A percentile compares a stretch with the other conserved stretches of the same genome.
Conservation (phyloP, 495 filamentous ascomycete genomes). For the Xylaria bambusicola region DNA sequence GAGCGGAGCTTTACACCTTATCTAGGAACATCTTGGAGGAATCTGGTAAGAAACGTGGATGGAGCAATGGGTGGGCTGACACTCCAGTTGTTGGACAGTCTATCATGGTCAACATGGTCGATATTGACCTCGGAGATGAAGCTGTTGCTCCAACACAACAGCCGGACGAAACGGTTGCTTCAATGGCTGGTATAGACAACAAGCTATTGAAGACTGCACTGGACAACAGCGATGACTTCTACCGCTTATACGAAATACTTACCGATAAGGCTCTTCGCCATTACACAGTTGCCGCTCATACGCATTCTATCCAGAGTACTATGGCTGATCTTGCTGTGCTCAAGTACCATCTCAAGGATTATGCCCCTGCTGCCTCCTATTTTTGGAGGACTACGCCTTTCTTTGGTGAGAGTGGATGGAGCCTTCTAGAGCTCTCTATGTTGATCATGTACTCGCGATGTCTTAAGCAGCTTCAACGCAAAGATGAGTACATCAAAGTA, state of each 20-base stretch:
- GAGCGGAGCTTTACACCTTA: constrained; percentile 79
- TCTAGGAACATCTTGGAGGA: constrained; percentile 76
- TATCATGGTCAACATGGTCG: constrained; percentile 53
- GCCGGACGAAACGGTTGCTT: constrained; percentile 18
- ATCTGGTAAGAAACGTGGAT: constrained; percentile 70
- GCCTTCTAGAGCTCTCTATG: constrained; percentile 74
- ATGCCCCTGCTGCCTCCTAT: constrained; percentile 70
- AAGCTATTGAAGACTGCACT: constrained; percentile 52
- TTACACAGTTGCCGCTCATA: constrained; percentile 73
- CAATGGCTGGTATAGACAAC: constrained; percentile 52
- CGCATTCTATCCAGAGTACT: constrained; percentile 71
- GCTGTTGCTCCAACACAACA: constrained; percentile 20
- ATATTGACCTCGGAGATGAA: constrained; percentile 53
- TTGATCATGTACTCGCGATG: constrained; percentile 84
- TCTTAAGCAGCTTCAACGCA: constrained; percentile 71
- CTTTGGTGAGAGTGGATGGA: constrained; percentile 81
- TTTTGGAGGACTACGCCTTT: constrained; percentile 81
- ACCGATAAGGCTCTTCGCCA: constrained; percentile 72
- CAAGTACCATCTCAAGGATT: constrained; percentile 75
- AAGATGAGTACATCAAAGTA: constrained; percentile 78
- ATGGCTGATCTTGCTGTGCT: constrained; percentile 85
- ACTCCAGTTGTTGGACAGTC: constrained; percentile 59
- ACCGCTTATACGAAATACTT: constrained; percentile 69
- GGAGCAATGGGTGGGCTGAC: constrained; percentile 75
- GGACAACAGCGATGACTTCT: constrained; percentile 51